Percentiles rank a stretch among this genome's conserved stretches.
phyloP scores from a whole-genome alignment of 202 grass and related monocot genomes.

The Musa balbisiana region DNA sequence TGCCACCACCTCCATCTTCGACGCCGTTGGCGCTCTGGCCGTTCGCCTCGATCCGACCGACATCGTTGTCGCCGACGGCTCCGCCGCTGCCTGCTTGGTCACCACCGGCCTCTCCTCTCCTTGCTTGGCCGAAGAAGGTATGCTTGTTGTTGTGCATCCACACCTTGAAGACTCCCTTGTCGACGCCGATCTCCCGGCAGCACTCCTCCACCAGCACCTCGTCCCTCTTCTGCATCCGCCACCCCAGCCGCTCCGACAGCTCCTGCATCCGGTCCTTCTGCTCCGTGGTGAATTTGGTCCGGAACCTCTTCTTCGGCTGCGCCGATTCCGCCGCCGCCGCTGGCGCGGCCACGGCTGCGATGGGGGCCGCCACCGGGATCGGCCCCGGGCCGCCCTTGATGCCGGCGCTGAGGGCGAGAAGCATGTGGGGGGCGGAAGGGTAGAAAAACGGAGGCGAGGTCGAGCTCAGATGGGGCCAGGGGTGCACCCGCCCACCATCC shows the following conservation, averaged over 20 bases:
- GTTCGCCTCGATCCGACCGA: background rate
- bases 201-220: conserved; percentile 79
- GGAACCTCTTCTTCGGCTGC: conserved; percentile 62
- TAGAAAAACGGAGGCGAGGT: conserved; percentile 42
- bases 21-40: background rate
- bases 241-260: conserved; percentile 78
- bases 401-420: conserved; percentile 66
- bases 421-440: conserved; percentile 73
- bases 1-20: background rate
- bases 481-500: conserved; percentile 30
- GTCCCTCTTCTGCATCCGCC: conserved; percentile 90
- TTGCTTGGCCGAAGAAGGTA: conserved; percentile 44
- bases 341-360: conserved; percentile 19
- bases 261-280: conserved; percentile 99
- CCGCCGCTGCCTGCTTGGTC: conserved; percentile 14
- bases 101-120: conserved; percentile 24
- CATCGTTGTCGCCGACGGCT: conserved; percentile 5
- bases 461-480: conserved; percentile 8
- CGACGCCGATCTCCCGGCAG: conserved; percentile 86
- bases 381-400: conserved; percentile 1
- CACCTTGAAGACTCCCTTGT: conserved; percentile 90
- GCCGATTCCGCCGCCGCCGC: conserved; percentile 21
- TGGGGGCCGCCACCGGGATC: conserved; percentile 14
- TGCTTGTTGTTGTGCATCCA: conserved; percentile 99
- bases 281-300: conserved; percentile 77